phyloP scores from a whole-genome alignment of 257 asterid species.

The Oldenlandia corymbosa region DNA sequence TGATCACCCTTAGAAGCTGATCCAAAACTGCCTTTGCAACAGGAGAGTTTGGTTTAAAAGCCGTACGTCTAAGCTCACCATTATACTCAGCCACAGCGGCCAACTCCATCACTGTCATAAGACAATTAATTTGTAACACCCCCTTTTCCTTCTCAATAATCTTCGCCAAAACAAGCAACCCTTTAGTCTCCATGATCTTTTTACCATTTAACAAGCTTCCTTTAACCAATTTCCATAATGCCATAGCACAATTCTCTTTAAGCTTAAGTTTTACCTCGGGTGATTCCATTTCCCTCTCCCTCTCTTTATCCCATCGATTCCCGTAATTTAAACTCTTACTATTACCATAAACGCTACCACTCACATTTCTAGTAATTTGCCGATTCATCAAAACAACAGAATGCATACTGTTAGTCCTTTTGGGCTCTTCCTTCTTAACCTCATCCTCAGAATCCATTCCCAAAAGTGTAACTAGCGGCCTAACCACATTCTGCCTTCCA shows the following conservation, averaged over 20 bases:
- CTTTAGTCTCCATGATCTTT: constrained; percentile 51
- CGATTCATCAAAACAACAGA: constrained; percentile 35
- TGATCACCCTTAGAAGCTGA: constrained; percentile 53
- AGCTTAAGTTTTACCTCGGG: constrained; percentile 38
- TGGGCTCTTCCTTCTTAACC: constrained; percentile 20
- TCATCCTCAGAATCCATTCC: constrained; percentile 43
- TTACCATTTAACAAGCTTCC: constrained; percentile 39
- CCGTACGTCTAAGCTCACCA: constrained; percentile 36
- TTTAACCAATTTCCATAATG: constrained; percentile 42
- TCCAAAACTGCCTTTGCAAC: constrained; percentile 50
- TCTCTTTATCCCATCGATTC: constrained; percentile 20
- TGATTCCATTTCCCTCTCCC: constrained; percentile 37
- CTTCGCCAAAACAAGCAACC: constrained; percentile 48
- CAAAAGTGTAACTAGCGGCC: constrained; percentile 43
- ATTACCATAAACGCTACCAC: constrained; percentile 15
- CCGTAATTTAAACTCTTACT: constrained; percentile 20
- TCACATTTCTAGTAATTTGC: constrained; percentile 20
- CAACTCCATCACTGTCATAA: constrained; percentile 51
- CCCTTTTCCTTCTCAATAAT: constrained; percentile 47
- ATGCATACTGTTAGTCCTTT: constrained; percentile 26
- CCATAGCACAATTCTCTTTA: constrained; percentile 41
- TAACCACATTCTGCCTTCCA: constrained; percentile 49
- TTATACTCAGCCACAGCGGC: constrained; percentile 49
- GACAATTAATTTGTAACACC: constrained; percentile 33
- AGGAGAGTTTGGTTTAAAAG: constrained; percentile 42